Evolutionary conservation across 768 basidiomycete species (phyloP), one percentile per base, ranked within the genome.

Genomic region (Boletus barrowsii): DNA sequence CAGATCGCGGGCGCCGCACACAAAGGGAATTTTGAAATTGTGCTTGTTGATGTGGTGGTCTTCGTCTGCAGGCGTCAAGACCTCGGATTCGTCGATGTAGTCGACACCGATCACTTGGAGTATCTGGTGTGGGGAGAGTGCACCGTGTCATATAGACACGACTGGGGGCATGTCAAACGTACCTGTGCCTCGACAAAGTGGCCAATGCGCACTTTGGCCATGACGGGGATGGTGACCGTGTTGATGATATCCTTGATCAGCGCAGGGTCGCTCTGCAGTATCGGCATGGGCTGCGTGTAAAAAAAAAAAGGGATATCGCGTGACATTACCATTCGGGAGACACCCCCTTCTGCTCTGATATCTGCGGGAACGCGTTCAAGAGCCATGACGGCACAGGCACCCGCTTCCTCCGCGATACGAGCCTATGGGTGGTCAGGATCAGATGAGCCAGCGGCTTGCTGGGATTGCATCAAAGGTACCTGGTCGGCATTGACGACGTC

Each of bases 351-450:
- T 17, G 80, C 80, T 56, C 96, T 83, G 66, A 99, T 98, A 68
- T 98, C 93, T 13, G 95, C 94, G 10, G 96, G 96, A 4, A 99
- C 92, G 53, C 94, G 80, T 72, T 97, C 93, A 32, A 95, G 81
- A 5, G 93, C 93, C 96, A 99, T 98, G 58, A 99, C 96, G 55
- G 96, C 96, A 68, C 92, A 93, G 8, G 96, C 96, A 43, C 96
- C 96, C 10, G 96, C 96, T 68, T 94, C 93, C 68, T 98, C 96
- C 42, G 96, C 96, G 62, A 98, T 94, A 57, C 90, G 88, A 55
- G 96, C 96, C 88, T 95, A 60, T 17, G 35, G 5, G 18, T 18
- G 54, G 49, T 61, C 24, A 59, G 57, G 49, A 26, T 9, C 33
- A 42, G 11, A 1, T 5, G 14, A 36, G 35, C 3, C 15, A 33